Conservation (phyloP, 305 asterid genomes). For the Solanum chacoense region DNA sequence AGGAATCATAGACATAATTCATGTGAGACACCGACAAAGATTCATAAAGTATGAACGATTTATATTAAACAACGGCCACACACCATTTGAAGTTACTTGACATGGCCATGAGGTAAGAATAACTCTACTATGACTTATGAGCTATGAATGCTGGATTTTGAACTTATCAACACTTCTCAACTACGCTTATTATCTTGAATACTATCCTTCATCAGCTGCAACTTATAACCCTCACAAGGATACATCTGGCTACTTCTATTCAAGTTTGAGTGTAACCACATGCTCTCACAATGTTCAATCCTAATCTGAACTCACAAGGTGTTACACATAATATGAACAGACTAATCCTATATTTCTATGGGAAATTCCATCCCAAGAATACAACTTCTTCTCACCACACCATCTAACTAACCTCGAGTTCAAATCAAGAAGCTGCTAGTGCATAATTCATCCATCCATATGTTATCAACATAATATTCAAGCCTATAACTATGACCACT, state of each 20-base stretch:
- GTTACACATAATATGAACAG: neutral
- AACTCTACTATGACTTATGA: neutral
- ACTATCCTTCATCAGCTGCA: neutral
- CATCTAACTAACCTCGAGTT: neutral
- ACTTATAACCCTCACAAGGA: neutral
- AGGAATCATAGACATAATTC: neutral
- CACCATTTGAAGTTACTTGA: neutral
- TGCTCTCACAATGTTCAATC: neutral
- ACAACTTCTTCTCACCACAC: neutral
- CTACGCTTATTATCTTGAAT: neutral
- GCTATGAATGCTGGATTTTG: neutral
- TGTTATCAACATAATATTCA: neutral
- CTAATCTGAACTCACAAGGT: neutral
- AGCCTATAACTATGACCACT: neutral
- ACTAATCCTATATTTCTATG: neutral
- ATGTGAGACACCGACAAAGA: neutral
- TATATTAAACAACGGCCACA: neutral
- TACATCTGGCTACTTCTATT: neutral
- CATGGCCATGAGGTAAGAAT: neutral
- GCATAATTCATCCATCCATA: neutral
- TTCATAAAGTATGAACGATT: neutral
- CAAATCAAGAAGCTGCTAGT: neutral
- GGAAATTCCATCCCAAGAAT: neutral
- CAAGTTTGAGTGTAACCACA: neutral
- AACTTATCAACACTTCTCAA: neutral